phyloP scores from a whole-genome alignment of 345 rosid species.

The Mercurialis annua region DNA sequence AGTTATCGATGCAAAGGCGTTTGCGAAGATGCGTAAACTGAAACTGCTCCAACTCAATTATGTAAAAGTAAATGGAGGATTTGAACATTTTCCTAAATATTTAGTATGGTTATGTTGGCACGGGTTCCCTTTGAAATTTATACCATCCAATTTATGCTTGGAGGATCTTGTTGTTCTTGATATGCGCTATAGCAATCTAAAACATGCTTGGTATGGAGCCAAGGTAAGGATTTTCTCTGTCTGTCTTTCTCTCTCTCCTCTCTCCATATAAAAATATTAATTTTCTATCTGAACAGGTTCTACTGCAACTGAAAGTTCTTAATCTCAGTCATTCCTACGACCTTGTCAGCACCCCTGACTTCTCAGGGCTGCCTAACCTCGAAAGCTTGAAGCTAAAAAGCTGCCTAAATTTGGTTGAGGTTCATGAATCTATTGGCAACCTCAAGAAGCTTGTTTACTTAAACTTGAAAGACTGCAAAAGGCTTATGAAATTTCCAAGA shows the following conservation, averaged over 20 bases:
- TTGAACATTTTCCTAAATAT: constrained; percentile 17
- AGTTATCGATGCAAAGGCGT: constrained; percentile 6
- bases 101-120: constrained; percentile 26
- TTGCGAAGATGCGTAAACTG: constrained; percentile 17
- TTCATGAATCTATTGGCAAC: constrained; percentile 26
- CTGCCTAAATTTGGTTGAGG: constrained; percentile 21
- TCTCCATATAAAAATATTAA: not conserved
- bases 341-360: constrained; percentile 24
- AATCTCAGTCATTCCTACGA: constrained; percentile 20
- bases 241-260: not conserved
- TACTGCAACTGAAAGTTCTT: constrained; percentile 26
- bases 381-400: constrained; percentile 28
- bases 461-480: constrained; percentile 26
- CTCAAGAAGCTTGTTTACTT: constrained; percentile 9
- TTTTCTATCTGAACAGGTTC: constrained; percentile 14
- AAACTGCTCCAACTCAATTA: constrained; percentile 18
- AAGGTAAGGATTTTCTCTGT: constrained; percentile 8
- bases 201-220: constrained; percentile 8
- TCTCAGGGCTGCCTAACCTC: constrained; percentile 20
- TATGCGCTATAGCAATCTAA: constrained; percentile 16
- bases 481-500: constrained; percentile 15
- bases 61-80: constrained; percentile 14
- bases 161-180: constrained; percentile 20
- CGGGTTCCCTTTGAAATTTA: constrained; percentile 13
- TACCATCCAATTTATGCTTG: constrained; percentile 4